Evolutionary conservation across 148 eudicot genomes (phyloP), one percentile per base, ranked within the genome.

Genomic region (Camellia japonica): DNA sequence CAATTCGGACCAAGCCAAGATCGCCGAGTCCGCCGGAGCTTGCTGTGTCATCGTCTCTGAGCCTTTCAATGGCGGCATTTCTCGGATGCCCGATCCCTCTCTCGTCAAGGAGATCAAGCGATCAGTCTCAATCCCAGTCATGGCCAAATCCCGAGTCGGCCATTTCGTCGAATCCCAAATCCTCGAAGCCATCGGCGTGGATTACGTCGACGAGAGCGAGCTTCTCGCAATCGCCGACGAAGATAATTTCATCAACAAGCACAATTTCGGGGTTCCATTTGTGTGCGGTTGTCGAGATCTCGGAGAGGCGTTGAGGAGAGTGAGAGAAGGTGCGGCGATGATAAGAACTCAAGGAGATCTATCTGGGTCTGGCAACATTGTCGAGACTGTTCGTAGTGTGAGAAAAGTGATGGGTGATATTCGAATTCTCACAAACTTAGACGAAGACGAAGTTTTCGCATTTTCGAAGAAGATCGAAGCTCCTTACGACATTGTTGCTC

Each of bases 371-470:
- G 92, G 95, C 0, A 68, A 91, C 73, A 76, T 95, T 15, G 87
- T 85, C 14, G 88, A 90, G 78, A 93, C 97, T 0, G 91, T 93
- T 2, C 82, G 90, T 0, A 88, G 88, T 74, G 97, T 93, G 16
- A 83, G 98, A 66, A 84, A 80, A 55, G 87, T 90, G 54, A 93
- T 95, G 97, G 97, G 94, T 0, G 88, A 91, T 30, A 84, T 90
- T 18, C 75, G 98, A 79, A 73, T 87, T 20, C 81, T 95, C 69
- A 85, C 86, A 13, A 93, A 92, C 59, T 86, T 93, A 88, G 97
- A 91, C 75, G 97, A 95, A 71, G 97, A 95, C 76, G 97, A 95
- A 65, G 97, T 95, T 7, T 93, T 95, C 59, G 71, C 88, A 0
- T 95, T 93, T 79, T 87, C 97, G 1, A 93, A 95, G 79, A 83